Conservation (phyloP, 345 rosid species). For the Viola odorata region DNA sequence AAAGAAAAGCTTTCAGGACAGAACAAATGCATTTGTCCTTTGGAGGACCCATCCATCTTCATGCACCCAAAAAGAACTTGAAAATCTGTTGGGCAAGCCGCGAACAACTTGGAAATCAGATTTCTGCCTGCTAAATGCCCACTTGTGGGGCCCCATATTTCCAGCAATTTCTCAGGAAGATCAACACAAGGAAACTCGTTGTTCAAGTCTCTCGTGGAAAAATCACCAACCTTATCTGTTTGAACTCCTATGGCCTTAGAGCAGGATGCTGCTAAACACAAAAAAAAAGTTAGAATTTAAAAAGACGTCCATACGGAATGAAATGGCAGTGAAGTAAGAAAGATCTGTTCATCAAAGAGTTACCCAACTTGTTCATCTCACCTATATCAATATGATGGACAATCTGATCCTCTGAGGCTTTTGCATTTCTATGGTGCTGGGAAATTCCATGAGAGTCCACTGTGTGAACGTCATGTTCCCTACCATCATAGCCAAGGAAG, state of each 20-base stretch:
- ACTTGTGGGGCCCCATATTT: slow-evolving; percentile 51
- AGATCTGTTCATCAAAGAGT: background rate
- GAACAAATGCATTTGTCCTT: slow-evolving; percentile 16
- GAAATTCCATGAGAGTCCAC: slow-evolving; percentile 15
- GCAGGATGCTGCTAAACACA: slow-evolving; percentile 35
- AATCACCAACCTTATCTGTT: slow-evolving; percentile 31
- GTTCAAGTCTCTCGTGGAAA: slow-evolving; percentile 1
- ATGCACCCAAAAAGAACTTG: slow-evolving; percentile 53
- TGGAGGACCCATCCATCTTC: slow-evolving; percentile 27
- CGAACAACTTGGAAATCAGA: slow-evolving; percentile 52
- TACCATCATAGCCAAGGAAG: slow-evolving; percentile 19
- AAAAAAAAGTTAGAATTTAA: slow-evolving; percentile 3
- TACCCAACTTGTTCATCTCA: slow-evolving; percentile 14
- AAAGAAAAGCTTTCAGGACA: slow-evolving; percentile 25
- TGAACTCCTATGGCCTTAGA: slow-evolving; percentile 63
- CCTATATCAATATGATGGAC: slow-evolving; percentile 27
- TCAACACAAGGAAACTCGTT: slow-evolving; percentile 23
- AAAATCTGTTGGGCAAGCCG: slow-evolving; percentile 53
- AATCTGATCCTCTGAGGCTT: slow-evolving; percentile 18
- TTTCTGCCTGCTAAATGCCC: slow-evolving; percentile 38
- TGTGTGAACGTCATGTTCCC: slow-evolving; percentile 30
- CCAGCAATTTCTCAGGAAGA: slow-evolving; percentile 49
- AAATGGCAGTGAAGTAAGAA: background rate
- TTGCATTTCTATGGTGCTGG: slow-evolving; percentile 19
- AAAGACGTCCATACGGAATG: background rate